Percentiles rank a stretch among this genome's conserved stretches.
Evolutionary conservation across 2,329 filamentous ascomycete genomes (phyloP).

Genomic region (Pestalotiopsis fici): DNA sequence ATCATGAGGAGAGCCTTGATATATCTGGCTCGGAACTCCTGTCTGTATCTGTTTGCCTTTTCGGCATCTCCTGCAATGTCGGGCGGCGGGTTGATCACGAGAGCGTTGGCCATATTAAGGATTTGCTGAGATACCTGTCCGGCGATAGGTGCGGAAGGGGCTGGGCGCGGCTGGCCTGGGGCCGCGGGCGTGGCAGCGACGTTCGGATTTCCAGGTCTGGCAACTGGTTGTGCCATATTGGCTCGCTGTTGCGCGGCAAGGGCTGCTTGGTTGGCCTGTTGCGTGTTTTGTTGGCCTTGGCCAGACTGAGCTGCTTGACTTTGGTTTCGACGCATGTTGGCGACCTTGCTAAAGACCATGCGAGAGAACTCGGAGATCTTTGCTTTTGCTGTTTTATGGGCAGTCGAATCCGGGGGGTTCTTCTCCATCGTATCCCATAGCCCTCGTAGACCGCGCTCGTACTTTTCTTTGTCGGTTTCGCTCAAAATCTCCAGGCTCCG

Average conservation of each 20-base stretch:
- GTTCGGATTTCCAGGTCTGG: constrained; percentile 7
- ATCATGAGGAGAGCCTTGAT: constrained; percentile 23
- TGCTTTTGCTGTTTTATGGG: constrained; percentile 52
- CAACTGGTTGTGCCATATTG: not conserved
- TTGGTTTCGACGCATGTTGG: constrained; percentile 30
- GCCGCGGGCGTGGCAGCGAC: not conserved
- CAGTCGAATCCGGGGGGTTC: constrained; percentile 43
- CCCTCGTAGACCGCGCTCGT: constrained; percentile 55
- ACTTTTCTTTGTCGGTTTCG: constrained; percentile 58
- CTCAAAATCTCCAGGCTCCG: constrained; percentile 49
- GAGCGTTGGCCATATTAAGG: not conserved
- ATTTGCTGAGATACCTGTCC: not conserved
- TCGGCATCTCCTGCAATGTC: constrained; percentile 12
- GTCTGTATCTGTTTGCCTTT: constrained; percentile 19
- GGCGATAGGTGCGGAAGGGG: not conserved
- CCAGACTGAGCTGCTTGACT: constrained; percentile 21
- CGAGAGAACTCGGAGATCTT: constrained; percentile 64
- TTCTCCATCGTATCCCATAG: constrained; percentile 55
- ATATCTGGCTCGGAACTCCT: constrained; percentile 23
- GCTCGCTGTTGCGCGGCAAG: constrained; percentile 9
- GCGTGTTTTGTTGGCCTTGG: constrained; percentile 14
- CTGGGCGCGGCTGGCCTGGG: not conserved
- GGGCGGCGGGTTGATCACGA: constrained; percentile 1
- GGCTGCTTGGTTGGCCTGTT: not conserved
- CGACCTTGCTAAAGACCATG: constrained; percentile 55